Evolutionary conservation across 768 basidiomycete species (phyloP).

Genomic region (Panaeolus cyanescens): DNA sequence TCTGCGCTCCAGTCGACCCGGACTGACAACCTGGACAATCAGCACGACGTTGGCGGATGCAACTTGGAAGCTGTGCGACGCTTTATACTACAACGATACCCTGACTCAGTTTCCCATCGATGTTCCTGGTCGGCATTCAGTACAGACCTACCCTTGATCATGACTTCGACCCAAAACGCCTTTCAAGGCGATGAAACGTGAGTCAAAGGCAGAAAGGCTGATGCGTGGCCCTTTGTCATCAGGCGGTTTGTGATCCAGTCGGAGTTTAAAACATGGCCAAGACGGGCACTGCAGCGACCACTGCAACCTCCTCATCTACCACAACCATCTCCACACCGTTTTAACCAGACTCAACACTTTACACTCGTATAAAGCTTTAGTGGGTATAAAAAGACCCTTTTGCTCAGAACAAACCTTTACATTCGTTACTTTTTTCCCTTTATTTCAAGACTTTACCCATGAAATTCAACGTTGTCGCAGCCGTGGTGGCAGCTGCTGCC

Average conservation of each 20-base stretch:
- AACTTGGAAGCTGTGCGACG: no score
- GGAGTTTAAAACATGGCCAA: not conserved
- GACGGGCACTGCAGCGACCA: not conserved
- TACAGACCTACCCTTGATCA: no score
- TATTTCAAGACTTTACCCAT: slow-evolving; percentile 22
- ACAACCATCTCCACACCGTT: slow-evolving; percentile 2
- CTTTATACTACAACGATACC: no score
- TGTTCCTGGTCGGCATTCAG: no score
- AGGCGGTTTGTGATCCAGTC: not conserved
- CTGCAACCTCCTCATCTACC: not conserved
- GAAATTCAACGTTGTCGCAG: slow-evolving; percentile 38
- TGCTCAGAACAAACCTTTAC: not conserved
- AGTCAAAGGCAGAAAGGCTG: not conserved
- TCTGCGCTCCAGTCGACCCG: no score
- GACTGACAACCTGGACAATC: no score
- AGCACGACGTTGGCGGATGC: no score
- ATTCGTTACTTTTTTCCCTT: not conserved
- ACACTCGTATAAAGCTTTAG: slow-evolving; percentile 1
- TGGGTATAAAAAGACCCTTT: not conserved
- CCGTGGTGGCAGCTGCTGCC: slow-evolving; percentile 37
- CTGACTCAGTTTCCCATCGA: no score
- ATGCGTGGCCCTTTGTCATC: not conserved
- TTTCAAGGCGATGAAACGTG: not conserved
- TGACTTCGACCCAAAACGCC: no score
- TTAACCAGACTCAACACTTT: not conserved